Conservation (phyloP, 192 early-diverging fungal species). For the Umbelopsis sp. region DNA sequence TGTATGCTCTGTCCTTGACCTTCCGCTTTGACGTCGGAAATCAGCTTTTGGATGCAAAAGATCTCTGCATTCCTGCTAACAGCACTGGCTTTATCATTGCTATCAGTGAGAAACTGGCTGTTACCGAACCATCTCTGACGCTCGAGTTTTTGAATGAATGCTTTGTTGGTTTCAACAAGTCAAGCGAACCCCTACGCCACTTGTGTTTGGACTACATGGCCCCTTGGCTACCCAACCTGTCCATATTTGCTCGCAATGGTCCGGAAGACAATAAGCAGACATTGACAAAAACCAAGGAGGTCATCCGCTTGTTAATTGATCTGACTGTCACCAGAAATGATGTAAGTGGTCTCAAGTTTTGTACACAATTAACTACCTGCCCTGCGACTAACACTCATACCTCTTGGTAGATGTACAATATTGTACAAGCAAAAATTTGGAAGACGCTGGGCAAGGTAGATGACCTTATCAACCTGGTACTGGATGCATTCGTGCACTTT, state of each 20-base stretch:
- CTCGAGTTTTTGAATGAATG: constrained; percentile 89
- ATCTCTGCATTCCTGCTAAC: constrained; percentile 89
- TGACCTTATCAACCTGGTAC: constrained; percentile 75
- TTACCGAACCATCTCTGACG: constrained; percentile 76
- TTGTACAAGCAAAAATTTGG: constrained; percentile 90
- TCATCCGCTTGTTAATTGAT: constrained; percentile 79
- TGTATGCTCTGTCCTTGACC: constrained; percentile 78
- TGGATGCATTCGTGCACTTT: constrained; percentile 80
- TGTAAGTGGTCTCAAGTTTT: constrained; percentile 33
- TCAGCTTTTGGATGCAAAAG: constrained; percentile 76
- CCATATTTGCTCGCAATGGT: constrained; percentile 54
- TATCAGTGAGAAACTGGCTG: constrained; percentile 82
- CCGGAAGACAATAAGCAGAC: constrained; percentile 50
- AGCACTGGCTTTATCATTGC: constrained; percentile 80
- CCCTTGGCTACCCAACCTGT: constrained; percentile 87
- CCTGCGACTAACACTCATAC: not conserved
- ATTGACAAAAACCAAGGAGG: constrained; percentile 68
- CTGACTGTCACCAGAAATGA: constrained; percentile 81
- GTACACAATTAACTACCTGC: constrained; percentile 13
- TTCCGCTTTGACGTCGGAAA: constrained; percentile 87
- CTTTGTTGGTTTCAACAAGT: constrained; percentile 80
- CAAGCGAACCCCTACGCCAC: constrained; percentile 71
- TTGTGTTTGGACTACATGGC: constrained; percentile 87
- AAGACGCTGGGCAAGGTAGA: constrained; percentile 76
- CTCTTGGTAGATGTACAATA: constrained; percentile 66